Conservation (phyloP, 495 filamentous ascomycete genomes). For the Penicillium lagena region DNA sequence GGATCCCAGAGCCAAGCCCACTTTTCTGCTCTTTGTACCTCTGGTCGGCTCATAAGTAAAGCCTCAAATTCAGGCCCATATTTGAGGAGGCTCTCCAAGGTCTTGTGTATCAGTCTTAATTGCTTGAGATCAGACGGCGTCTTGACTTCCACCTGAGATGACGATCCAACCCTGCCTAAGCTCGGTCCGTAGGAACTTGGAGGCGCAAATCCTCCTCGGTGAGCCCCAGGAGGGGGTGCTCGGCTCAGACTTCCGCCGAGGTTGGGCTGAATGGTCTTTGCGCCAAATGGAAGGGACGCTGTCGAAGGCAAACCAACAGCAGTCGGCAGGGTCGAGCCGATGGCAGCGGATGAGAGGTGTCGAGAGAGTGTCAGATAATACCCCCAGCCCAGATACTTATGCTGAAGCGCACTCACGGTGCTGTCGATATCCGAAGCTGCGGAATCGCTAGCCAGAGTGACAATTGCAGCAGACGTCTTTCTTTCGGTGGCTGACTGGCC, state of each 20-base stretch:
- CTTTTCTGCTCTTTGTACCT: conserved; percentile 75
- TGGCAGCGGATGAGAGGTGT: conserved; percentile 77
- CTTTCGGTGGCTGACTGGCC: conserved; percentile 58
- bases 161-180: conserved; percentile 30
- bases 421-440: conserved; percentile 80
- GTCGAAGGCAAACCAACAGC: conserved; percentile 43
- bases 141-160: conserved; percentile 66
- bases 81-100: conserved; percentile 68
- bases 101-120: conserved; percentile 80
- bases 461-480: conserved; percentile 75
- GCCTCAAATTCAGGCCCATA: conserved; percentile 90
- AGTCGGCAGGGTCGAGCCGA: conserved; percentile 47
- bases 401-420: conserved; percentile 70
- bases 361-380: conserved; percentile 76
- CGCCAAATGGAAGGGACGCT: conserved; percentile 72
- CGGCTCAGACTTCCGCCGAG: conserved; percentile 39
- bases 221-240: conserved; percentile 53
- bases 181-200: conserved; percentile 58
- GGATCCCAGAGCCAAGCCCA: conserved; percentile 96
- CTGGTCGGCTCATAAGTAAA: conserved; percentile 75
- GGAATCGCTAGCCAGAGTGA: conserved; percentile 79
- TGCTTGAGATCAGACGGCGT: conserved; percentile 73
- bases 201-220: conserved; percentile 74
- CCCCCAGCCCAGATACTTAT: conserved; percentile 80
- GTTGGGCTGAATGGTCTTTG: conserved; percentile 55